Conservation (phyloP, 176 grass and related monocot genomes). For the Puccinellia tenuiflora region DNA sequence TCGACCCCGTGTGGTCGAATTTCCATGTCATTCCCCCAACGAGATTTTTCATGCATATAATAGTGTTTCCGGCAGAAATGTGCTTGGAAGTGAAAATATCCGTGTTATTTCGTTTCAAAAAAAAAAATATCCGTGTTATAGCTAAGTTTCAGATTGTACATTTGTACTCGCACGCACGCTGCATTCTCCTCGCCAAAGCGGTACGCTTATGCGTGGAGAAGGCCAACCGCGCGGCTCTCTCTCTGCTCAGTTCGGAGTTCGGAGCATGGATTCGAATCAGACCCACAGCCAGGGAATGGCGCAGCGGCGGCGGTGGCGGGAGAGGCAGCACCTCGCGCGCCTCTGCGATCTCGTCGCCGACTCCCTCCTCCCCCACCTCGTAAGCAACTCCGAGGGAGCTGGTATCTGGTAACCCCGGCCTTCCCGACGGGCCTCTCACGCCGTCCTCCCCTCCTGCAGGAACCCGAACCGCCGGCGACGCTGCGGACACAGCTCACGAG, state of each 20-base stretch:
- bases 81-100: not conserved
- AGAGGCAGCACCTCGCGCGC: constrained; percentile 32
- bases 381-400: not conserved
- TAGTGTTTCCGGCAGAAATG: not conserved
- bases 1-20: not conserved
- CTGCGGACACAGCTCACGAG: not conserved
- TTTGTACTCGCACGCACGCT: not conserved
- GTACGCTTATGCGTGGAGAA: not conserved
- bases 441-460: constrained; percentile 23
- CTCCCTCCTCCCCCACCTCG: constrained; percentile 46
- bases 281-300: not conserved
- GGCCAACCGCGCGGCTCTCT: not conserved
- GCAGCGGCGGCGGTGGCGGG: not conserved
- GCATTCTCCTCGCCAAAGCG: not conserved
- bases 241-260: not conserved
- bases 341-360: constrained; percentile 54
- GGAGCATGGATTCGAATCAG: not conserved
- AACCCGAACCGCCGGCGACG: constrained; percentile 1
- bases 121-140: not conserved
- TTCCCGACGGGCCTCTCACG: not conserved
- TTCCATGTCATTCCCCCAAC: not conserved
- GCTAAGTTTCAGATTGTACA: not conserved
- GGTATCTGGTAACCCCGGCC: not conserved
- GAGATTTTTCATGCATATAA: not conserved
- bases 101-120: too few species aligned